phyloP scores from a whole-genome alignment of 148 eudicot species.

The Rheum nobile region DNA sequence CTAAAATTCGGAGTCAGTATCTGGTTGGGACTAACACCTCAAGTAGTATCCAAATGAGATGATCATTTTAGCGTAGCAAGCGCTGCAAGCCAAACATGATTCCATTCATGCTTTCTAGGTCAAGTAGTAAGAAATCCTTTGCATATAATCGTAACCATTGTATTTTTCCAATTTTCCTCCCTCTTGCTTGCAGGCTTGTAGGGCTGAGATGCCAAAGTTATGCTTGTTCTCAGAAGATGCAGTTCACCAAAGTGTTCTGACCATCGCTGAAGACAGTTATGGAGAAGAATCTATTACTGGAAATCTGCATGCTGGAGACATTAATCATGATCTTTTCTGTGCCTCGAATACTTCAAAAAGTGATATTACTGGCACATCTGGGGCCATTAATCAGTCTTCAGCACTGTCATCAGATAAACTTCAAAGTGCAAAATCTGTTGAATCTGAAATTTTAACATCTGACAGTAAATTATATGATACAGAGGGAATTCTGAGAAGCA shows the following conservation, averaged over 20 bases:
- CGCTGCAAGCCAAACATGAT: neutral
- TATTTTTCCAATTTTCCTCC: neutral
- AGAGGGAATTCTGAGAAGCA: constrained; percentile 15
- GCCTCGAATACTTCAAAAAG: constrained; percentile 13
- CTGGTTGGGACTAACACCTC: neutral
- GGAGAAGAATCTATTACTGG: constrained; percentile 15
- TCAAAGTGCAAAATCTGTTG: constrained; percentile 9
- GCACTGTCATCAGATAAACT: constrained; percentile 1
- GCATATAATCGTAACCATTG: neutral
- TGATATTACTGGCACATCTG: constrained; percentile 12
- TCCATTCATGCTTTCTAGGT: neutral
- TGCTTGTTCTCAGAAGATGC: neutral
- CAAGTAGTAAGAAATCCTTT: neutral
- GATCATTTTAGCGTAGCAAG: neutral
- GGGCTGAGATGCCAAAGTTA: neutral
- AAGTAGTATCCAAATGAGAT: neutral
- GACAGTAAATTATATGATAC: constrained; percentile 12
- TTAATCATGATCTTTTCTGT: constrained; percentile 12
- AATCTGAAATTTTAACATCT: constrained; percentile 14
- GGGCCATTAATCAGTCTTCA: constrained; percentile 6
- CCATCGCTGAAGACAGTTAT: neutral
- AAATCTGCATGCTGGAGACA: constrained; percentile 5
- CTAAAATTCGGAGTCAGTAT: neutral
- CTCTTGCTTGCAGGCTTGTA: neutral
- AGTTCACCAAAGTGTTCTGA: neutral